A percentile compares a stretch with the other conserved stretches of the same genome.
These are phyloP conservation scores for Pelargonium hybrid DNA, from an alignment of 441 rosid species.

Conservation along the genomic window DNA sequence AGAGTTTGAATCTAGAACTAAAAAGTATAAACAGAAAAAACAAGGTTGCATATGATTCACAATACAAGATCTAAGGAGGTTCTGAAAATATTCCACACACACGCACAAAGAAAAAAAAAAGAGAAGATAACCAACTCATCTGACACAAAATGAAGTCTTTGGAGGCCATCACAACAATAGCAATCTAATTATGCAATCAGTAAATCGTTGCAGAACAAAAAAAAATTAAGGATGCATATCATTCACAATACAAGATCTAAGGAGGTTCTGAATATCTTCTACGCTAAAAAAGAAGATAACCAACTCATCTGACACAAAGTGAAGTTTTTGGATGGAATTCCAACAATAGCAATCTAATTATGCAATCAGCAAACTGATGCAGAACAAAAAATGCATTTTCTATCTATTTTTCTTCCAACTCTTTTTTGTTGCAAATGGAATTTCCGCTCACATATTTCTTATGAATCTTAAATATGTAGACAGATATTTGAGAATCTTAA, in stretches of 20 bases:
- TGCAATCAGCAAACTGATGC: neutral
- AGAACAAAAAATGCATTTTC: neutral
- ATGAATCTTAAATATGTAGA: neutral
- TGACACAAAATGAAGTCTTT: neutral
- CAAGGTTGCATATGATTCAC: neutral
- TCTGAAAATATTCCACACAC: neutral
- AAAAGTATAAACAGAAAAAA: neutral
- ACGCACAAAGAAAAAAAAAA: neutral
- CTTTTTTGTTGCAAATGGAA: neutral
- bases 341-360: neutral
- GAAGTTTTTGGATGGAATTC: neutral
- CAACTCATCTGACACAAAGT: neutral
- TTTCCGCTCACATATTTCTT: neutral
- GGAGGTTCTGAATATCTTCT: neutral
- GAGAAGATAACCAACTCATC: neutral
- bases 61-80: neutral
- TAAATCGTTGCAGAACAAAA: neutral
- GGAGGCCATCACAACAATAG: neutral
- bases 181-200: neutral
- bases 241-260: neutral
- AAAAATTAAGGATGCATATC: neutral
- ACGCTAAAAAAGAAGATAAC: neutral
- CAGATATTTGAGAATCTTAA: neutral
- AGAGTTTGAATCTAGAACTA: slow-evolving; percentile 8
- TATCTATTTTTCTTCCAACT: neutral